Percentiles rank a stretch among this genome's conserved stretches.
These are phyloP conservation scores for Strobilomyces confusus DNA, from an alignment of 768 basidiomycete species.

Conservation along the genomic window DNA sequence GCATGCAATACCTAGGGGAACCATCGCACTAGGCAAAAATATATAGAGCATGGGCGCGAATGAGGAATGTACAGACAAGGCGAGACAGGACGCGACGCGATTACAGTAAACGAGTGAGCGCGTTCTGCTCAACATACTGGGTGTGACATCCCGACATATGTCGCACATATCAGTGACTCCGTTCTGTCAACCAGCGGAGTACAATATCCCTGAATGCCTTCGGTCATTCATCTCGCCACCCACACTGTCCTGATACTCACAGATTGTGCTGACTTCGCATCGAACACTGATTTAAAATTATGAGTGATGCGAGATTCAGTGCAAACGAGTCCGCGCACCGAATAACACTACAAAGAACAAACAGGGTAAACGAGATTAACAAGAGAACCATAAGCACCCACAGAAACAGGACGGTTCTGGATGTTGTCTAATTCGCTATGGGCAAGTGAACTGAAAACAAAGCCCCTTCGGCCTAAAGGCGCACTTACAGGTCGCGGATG, in stretches of 20 bases:
- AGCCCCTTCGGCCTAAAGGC: no score
- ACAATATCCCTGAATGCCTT: conserved; percentile 64
- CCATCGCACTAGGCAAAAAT: neutral
- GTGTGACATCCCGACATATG: no score
- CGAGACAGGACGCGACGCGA: neutral
- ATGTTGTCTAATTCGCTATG: conserved; percentile 67
- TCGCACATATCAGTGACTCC: conserved; percentile 51
- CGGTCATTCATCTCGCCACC: neutral
- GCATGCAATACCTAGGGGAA: neutral
- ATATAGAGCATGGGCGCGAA: conserved; percentile 1
- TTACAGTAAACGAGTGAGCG: neutral
- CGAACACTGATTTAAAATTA: conserved; percentile 60
- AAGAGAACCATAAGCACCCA: conserved; percentile 37
- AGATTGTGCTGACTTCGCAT: conserved; percentile 96
- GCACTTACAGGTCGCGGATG: conserved; percentile 66
- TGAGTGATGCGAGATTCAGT: neutral
- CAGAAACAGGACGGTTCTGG: conserved; percentile 77
- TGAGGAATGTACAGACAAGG: neutral
- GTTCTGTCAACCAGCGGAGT: conserved; percentile 78
- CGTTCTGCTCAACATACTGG: neutral
- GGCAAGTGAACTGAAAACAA: conserved; percentile 25
- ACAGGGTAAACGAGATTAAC: neutral
- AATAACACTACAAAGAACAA: conserved; percentile 62
- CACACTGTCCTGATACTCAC: conserved; percentile 37
- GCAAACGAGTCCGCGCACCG: conserved; percentile 42